These are phyloP conservation scores for Cryptococcus hybrid DNA, from an alignment of 1,284 basidiomycete genomes.

Conservation along the genomic window DNA sequence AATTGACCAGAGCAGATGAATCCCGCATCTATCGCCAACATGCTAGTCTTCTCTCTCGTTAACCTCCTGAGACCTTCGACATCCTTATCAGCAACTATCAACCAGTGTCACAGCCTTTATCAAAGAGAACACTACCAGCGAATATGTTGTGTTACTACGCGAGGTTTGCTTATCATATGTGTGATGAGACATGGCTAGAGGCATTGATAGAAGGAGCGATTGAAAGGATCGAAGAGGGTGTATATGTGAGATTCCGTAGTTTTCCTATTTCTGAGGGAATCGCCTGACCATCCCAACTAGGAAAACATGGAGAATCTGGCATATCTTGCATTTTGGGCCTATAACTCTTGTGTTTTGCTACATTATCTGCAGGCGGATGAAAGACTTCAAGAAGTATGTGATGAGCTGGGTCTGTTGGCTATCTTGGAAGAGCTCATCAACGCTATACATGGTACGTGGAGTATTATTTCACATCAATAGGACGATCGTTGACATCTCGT, in stretches of 20 bases:
- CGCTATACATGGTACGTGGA: conserved; percentile 76
- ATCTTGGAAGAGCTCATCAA: conserved; percentile 73
- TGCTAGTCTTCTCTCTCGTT: conserved; percentile 86
- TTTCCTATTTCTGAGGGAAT: too few relatives aligned
- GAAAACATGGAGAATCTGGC: conserved; percentile 78
- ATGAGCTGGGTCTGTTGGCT: conserved; percentile 65
- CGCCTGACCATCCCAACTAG: conserved; percentile 50
- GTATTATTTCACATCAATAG: not conserved
- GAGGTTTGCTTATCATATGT: conserved; percentile 80
- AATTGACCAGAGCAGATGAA: not conserved
- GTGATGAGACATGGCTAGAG: conserved; percentile 85
- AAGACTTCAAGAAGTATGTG: conserved; percentile 69
- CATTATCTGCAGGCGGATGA: conserved; percentile 85
- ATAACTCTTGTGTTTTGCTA: conserved; percentile 84
- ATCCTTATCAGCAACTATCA: conserved; percentile 71
- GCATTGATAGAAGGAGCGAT: conserved; percentile 87
- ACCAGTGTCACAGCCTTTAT: conserved; percentile 52
- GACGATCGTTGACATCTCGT: not conserved
- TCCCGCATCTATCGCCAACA: conserved; percentile 12
- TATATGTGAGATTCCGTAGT: conserved; percentile 67
- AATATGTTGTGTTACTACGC: conserved; percentile 78
- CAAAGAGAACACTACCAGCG: conserved; percentile 72
- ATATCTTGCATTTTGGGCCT: conserved; percentile 88
- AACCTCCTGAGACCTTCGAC: conserved; percentile 72
- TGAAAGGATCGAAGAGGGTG: conserved; percentile 84